Evolutionary conservation across 1,284 basidiomycete genomes (phyloP).

Genomic region (Heterobasidion annosum): DNA sequence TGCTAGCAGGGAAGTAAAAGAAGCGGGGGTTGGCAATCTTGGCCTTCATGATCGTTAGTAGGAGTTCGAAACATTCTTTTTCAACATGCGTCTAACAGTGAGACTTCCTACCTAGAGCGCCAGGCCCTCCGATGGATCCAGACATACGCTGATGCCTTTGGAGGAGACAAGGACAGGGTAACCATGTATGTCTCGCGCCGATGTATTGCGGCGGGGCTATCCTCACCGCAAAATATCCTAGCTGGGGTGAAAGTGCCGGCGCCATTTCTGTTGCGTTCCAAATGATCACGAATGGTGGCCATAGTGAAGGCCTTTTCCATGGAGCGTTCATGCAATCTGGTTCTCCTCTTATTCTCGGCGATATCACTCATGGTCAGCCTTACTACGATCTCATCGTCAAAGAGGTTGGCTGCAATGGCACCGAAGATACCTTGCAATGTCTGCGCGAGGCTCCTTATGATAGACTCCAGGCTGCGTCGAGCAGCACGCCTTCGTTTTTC

Average conservation of each 20-base stretch:
- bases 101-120: conserved; percentile 28
- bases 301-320: conserved; percentile 23
- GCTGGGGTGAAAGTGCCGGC: conserved; percentile 35
- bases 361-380: conserved; percentile 16
- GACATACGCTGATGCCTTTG: conserved; percentile 31
- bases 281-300: conserved; percentile 21
- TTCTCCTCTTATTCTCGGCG: conserved; percentile 15
- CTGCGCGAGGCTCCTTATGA: conserved; percentile 25
- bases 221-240: conserved; percentile 13
- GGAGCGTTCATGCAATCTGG: conserved; percentile 29
- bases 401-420: conserved; percentile 19
- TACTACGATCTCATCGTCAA: conserved; percentile 23
- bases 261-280: conserved; percentile 23
- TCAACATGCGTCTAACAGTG: background rate
- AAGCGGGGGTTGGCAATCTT: conserved; percentile 42
- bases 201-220: background rate
- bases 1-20: conserved; percentile 38
- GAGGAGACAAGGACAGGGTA: conserved; percentile 35
- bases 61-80: background rate
- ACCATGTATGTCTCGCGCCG: conserved; percentile 33
- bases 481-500: conserved; percentile 11
- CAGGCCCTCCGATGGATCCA: conserved; percentile 36
- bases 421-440: conserved; percentile 28
- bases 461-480: conserved; percentile 20
- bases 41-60: conserved; percentile 44